A percentile compares a stretch with the other conserved stretches of the same genome.
Evolutionary conservation across 176 grass and related monocot species (phyloP).

Genomic region (Avena sativa): DNA sequence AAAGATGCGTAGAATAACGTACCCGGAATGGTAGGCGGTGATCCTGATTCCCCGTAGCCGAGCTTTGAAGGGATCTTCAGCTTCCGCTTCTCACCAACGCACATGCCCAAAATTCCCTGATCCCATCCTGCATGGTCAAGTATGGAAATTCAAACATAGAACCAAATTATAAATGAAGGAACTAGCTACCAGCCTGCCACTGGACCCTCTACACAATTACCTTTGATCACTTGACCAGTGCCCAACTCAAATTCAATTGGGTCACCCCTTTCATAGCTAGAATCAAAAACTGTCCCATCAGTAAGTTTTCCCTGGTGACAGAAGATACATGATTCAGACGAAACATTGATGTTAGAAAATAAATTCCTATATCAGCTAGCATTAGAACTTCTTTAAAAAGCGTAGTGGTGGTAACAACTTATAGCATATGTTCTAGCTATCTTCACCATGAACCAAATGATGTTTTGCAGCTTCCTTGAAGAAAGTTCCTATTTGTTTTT

Average conservation of each 20-base stretch:
- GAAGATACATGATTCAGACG: conserved; percentile 13
- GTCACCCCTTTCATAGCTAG: conserved; percentile 93
- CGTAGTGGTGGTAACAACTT: background rate
- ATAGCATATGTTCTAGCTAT: background rate
- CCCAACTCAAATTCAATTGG: conserved; percentile 98
- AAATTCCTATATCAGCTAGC: background rate
- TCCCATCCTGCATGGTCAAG: conserved; percentile 73
- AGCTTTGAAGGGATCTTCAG: conserved; percentile 98
- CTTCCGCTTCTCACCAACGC: conserved; percentile 92
- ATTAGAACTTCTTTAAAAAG: background rate
- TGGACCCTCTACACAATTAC: conserved; percentile 20
- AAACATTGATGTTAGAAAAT: background rate
- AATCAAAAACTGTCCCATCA: conserved; percentile 96
- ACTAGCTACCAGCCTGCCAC: background rate
- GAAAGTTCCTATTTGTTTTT: background rate
- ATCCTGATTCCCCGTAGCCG: conserved; percentile 88
- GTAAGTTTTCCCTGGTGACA: conserved; percentile 84
- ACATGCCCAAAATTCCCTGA: conserved; percentile 96
- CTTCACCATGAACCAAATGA: background rate
- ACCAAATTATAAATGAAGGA: conserved; percentile 1
- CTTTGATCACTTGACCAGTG: conserved; percentile 97
- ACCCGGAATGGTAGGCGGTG: conserved; percentile 89
- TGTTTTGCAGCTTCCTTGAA: background rate
- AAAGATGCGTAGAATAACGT: background rate
- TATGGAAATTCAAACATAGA: conserved; percentile 26